phyloP scores from a whole-genome alignment of 345 rosid genomes.

The Corchorus olitorius region DNA sequence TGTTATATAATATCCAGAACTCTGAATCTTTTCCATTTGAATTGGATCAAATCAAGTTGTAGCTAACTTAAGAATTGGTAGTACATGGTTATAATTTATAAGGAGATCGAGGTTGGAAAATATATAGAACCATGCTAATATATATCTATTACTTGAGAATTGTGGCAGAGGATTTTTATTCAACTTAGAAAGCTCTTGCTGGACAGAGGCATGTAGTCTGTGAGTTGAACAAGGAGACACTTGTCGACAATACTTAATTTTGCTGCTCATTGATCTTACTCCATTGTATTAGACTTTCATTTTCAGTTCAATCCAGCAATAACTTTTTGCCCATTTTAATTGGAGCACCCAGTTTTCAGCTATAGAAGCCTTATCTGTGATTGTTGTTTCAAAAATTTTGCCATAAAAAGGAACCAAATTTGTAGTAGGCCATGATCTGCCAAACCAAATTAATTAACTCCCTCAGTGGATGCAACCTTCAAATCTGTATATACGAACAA shows the following conservation, averaged over 20 bases:
- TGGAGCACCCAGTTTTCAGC: slow-evolving; percentile 21
- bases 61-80: no score
- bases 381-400: slow-evolving; percentile 20
- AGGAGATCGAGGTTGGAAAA: no score
- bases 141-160: no score
- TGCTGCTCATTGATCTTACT: slow-evolving; percentile 16
- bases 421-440: background rate
- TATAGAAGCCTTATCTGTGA: slow-evolving; percentile 6
- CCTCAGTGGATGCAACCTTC: background rate
- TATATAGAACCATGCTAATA: no score
- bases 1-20: no score
- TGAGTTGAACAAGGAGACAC: no score
- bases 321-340: background rate
- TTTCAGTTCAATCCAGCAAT: slow-evolving; percentile 39
- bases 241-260: background rate
- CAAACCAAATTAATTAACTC: background rate
- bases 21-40: no score
- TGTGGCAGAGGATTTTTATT: no score
- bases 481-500: background rate
- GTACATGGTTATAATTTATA: no score
- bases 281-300: slow-evolving; percentile 29
- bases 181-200: no score
- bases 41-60: no score
- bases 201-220: no score
- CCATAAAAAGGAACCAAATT: slow-evolving; percentile 18